Evolutionary conservation across 1,284 basidiomycete species (phyloP).

Genomic region (Microbotryum intermedium): DNA sequence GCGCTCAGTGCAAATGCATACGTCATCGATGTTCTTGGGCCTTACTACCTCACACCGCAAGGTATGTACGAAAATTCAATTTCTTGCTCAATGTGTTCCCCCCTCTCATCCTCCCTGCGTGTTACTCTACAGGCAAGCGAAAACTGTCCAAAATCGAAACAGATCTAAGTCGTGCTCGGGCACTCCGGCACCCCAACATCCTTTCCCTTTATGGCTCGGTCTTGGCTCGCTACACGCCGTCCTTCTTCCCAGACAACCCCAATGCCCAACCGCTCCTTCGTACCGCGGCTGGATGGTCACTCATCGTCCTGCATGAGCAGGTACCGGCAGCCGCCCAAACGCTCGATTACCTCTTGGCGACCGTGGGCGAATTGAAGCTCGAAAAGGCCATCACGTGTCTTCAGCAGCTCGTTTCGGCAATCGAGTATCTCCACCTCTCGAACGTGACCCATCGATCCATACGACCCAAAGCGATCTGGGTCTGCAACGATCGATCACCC

Average conservation of each 20-base stretch:
- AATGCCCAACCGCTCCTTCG: not conserved
- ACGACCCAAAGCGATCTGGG: conserved; percentile 6
- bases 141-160: conserved; percentile 30
- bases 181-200: conserved; percentile 23
- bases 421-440: conserved; percentile 25
- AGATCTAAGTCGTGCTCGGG: conserved; percentile 20
- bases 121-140: conserved; percentile 15
- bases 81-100: too few relatives aligned
- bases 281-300: conserved; percentile 22
- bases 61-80: not conserved
- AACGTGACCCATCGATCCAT: conserved; percentile 28
- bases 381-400: conserved; percentile 28
- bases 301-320: conserved; percentile 22
- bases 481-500: conserved; percentile 9
- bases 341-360: conserved; percentile 23
- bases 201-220: conserved; percentile 24
- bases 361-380: conserved; percentile 29
- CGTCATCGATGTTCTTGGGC: conserved; percentile 28
- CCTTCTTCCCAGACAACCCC: conserved; percentile 18
- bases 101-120: too few relatives aligned
- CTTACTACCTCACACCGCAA: conserved; percentile 29
- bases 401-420: conserved; percentile 17
- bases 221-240: conserved; percentile 22
- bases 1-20: conserved; percentile 18
- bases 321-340: conserved; percentile 11